Conservation (phyloP, 2,329 filamentous ascomycete genomes). For the Pseudogymnoascus verrucosus region DNA sequence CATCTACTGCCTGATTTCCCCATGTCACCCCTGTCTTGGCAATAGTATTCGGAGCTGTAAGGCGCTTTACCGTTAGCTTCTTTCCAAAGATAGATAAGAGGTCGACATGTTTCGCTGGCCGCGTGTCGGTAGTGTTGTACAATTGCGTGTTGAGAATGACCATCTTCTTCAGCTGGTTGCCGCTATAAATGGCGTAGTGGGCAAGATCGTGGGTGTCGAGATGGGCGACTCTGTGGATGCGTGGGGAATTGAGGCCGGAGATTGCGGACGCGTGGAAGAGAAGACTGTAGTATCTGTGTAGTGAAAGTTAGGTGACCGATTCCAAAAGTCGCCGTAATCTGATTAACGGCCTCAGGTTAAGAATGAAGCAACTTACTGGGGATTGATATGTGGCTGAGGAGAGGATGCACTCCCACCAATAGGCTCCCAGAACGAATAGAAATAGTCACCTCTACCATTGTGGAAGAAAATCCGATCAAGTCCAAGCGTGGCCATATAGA, state of each 20-base stretch:
- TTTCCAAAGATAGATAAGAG: neutral
- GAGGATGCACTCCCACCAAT: neutral
- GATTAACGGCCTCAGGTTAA: neutral
- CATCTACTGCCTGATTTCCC: neutral
- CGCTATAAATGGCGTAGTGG: neutral
- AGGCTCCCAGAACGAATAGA: constrained; percentile 19
- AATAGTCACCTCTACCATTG: neutral
- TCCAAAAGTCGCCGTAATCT: neutral
- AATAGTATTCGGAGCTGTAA: neutral
- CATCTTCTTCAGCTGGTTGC: neutral
- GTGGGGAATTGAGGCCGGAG: neutral
- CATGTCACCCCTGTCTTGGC: neutral
- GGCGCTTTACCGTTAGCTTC: neutral
- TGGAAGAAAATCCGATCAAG: constrained; percentile 21
- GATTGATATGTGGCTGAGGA: neutral
- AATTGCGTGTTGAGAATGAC: neutral
- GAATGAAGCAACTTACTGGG: neutral
- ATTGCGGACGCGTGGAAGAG: neutral
- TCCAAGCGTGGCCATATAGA: constrained; percentile 20
- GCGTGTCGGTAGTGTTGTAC: neutral
- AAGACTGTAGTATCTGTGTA: neutral
- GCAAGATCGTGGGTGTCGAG: neutral
- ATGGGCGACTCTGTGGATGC: neutral
- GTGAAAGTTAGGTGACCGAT: neutral
- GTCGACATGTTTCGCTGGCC: neutral